Base-by-base conservation (phyloP, 352 stramenopile genomes). In the Pythium aphanidermatum region DNA sequence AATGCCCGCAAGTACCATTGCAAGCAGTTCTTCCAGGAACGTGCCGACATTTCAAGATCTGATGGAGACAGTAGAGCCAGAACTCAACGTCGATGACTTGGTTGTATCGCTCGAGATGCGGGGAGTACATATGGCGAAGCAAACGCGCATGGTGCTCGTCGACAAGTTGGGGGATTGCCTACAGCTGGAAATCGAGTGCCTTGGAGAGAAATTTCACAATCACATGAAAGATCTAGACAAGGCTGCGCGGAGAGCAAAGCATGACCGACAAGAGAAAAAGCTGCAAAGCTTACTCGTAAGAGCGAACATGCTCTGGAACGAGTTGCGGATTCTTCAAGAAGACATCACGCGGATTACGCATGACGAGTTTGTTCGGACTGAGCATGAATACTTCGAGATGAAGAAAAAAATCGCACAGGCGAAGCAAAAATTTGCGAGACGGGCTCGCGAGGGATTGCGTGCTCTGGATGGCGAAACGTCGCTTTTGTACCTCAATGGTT, bases 191-290 rank as follows among this genome's bases (percentile, higher is more conserved):
- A 16, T 86, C 14, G 79, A 91, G 26, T 89, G 76, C 20, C 44
- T 89, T 25, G 79, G 74, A 2, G 46, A 44, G 0, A 68, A 65
- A 32, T 91, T 89, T 17, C 74, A 87, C 42, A 40, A 62, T 0
- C 60, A 86, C 38, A 70, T 91, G 67, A 88, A 86, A 33, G 60
- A 75, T 2, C 70, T 86, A 43, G 79, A 91, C 39, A 69, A 72
- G 24, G 42, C 76, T 7, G 65, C 68, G 11, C 53, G 71, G 14
- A 58, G 55, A 10, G 61, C 76, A 25, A 73, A 65, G 14, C 76
- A 83, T 19, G 71, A 83, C 16, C 70, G 65, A 5, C 63, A 64
- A 8, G 70, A 83, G 8, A 65, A 51, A 5, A 52, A 58, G 9
- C 26, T 81, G 31, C 48, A 71, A 12, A 42, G 13, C 10, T 36